Evolutionary conservation across 352 stramenopile species (phyloP).

Genomic region (Aphanomyces euteiches): DNA sequence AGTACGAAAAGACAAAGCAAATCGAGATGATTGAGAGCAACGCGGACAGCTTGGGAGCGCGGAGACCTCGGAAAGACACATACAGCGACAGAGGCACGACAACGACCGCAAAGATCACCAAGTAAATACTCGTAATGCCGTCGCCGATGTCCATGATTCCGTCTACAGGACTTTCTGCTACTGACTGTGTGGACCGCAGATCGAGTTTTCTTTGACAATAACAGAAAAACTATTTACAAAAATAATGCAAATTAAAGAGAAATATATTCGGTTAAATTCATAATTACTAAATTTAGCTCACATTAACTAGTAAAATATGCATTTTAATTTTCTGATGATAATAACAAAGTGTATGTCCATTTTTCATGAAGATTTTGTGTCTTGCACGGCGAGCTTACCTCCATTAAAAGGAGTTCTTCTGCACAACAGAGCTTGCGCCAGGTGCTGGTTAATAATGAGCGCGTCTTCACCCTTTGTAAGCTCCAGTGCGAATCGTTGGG

Average conservation of each 20-base stretch:
- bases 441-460: too few species aligned
- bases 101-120: not conserved
- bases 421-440: too few species aligned
- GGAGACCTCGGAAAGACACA: constrained; percentile 3
- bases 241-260: not conserved
- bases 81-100: constrained; percentile 9
- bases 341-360: not conserved
- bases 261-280: not conserved
- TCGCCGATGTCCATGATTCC: not conserved
- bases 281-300: not conserved
- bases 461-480: too few species aligned
- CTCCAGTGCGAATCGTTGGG: too few species aligned
- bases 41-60: constrained; percentile 5
- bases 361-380: too few species aligned
- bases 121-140: constrained; percentile 7
- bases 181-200: not conserved
- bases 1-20: constrained; percentile 18
- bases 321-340: not conserved
- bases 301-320: not conserved
- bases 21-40: constrained; percentile 1
- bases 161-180: not conserved
- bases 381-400: too few species aligned
- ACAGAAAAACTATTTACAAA: not conserved
- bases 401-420: too few species aligned
- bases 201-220: not conserved